phyloP scores from a whole-genome alignment of 805 yeast genomes.

The Naumovozyma castellii region DNA sequence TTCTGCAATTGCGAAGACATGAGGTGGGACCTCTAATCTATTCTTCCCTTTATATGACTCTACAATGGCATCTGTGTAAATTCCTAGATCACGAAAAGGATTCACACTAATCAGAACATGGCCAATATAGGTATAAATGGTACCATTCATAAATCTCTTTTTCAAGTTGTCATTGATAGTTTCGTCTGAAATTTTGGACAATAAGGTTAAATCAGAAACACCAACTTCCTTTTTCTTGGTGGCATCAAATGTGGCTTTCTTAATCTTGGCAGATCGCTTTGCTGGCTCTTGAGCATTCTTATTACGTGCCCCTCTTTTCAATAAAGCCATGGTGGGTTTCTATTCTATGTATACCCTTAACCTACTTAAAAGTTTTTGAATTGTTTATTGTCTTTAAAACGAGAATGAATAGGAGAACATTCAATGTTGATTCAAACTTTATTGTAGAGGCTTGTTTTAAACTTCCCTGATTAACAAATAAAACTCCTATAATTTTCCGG shows the following conservation, averaged over 20 bases:
- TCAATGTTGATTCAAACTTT: too few species aligned
- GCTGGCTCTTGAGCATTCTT: constrained; percentile 45
- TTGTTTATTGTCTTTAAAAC: too few species aligned
- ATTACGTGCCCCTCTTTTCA: constrained; percentile 63
- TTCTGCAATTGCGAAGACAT: constrained; percentile 96
- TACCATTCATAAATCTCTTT: constrained; percentile 79
- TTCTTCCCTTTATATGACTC: constrained; percentile 81
- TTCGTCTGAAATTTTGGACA: constrained; percentile 83
- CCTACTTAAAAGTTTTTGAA: too few species aligned
- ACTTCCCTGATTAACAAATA: too few species aligned
- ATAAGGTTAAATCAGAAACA: constrained; percentile 83
- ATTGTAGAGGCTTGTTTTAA: too few species aligned
- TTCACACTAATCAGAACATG: constrained; percentile 92
- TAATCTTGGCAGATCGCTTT: constrained; percentile 45
- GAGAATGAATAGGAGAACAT: neutral
- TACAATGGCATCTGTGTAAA: constrained; percentile 73
- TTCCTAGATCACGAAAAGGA: constrained; percentile 94
- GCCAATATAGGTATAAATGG: constrained; percentile 88
- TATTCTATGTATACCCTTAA: neutral
- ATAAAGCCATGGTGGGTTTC: constrained; percentile 54
- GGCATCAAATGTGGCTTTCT: constrained; percentile 85
- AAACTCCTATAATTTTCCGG: neutral
- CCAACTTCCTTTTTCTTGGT: constrained; percentile 95
- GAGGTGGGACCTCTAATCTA: constrained; percentile 94
- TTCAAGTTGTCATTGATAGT: constrained; percentile 85